These are phyloP conservation scores for Penicillium ochrochloron DNA, from an alignment of 495 filamentous ascomycete species.

Conservation along the genomic window DNA sequence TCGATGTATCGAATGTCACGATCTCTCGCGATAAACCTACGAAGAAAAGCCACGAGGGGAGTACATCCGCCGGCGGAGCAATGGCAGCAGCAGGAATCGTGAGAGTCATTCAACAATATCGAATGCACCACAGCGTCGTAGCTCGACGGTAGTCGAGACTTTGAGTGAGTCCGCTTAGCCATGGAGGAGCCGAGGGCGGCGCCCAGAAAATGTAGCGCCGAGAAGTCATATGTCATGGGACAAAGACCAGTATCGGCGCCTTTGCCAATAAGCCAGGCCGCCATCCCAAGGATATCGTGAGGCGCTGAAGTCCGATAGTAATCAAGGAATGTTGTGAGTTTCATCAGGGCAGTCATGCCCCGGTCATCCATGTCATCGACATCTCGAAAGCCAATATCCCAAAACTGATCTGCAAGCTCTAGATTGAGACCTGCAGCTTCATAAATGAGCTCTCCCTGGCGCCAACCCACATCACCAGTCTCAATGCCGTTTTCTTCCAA, in stretches of 20 bases:
- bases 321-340: no score
- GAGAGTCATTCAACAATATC: neutral
- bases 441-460: neutral
- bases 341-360: neutral
- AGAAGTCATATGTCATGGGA: neutral
- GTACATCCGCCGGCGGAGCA: neutral
- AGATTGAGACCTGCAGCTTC: neutral
- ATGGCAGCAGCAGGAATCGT: neutral
- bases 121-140: neutral
- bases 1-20: neutral
- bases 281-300: neutral
- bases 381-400: neutral
- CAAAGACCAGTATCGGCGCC: neutral
- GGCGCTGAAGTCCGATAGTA: no score
- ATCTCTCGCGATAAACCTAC: neutral
- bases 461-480: neutral
- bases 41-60: neutral
- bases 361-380: neutral
- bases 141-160: neutral
- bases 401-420: neutral
- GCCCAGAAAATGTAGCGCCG: neutral
- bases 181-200: neutral
- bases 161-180: no score
- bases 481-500: neutral
- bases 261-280: neutral